Evolutionary conservation across 805 yeast genomes (phyloP).

Genomic region (Blastobotrys robertii): DNA sequence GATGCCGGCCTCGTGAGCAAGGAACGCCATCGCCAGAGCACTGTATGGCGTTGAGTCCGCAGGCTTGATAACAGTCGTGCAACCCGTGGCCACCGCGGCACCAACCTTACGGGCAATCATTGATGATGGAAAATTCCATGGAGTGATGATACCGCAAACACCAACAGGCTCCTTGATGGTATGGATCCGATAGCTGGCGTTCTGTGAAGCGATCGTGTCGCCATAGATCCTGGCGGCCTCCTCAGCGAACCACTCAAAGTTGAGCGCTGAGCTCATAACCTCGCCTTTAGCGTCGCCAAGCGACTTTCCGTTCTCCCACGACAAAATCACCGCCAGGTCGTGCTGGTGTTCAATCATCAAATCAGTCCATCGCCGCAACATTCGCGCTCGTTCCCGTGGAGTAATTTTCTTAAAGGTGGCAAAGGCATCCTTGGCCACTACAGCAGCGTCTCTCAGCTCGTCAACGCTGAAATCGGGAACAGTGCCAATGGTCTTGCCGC

Average conservation of each 20-base stretch:
- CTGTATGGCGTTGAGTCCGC: constrained; percentile 68
- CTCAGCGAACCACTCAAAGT: constrained; percentile 85
- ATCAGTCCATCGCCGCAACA: constrained; percentile 43
- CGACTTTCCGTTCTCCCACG: constrained; percentile 70
- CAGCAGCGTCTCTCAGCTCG: constrained; percentile 44
- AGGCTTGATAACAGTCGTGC: constrained; percentile 69
- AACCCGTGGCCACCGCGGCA: constrained; percentile 73
- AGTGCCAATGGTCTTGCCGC: constrained; percentile 38
- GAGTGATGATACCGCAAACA: constrained; percentile 68
- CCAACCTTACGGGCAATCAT: constrained; percentile 69
- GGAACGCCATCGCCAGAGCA: constrained; percentile 55
- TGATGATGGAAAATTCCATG: constrained; percentile 80
- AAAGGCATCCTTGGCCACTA: constrained; percentile 46
- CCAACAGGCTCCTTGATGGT: constrained; percentile 70
- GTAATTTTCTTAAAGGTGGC: constrained; percentile 41
- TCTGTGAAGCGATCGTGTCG: constrained; percentile 50
- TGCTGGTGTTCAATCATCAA: constrained; percentile 48
- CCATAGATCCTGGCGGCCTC: constrained; percentile 61
- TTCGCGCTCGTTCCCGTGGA: constrained; percentile 44
- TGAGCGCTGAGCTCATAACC: constrained; percentile 55
- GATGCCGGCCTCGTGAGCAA: constrained; percentile 59
- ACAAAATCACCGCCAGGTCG: constrained; percentile 55
- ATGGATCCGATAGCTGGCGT: constrained; percentile 38
- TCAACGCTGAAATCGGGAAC: constrained; percentile 50
- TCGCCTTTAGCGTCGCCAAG: constrained; percentile 65